phyloP scores from a whole-genome alignment of 148 eudicot genomes.

The Rhododendron mucronatum region DNA sequence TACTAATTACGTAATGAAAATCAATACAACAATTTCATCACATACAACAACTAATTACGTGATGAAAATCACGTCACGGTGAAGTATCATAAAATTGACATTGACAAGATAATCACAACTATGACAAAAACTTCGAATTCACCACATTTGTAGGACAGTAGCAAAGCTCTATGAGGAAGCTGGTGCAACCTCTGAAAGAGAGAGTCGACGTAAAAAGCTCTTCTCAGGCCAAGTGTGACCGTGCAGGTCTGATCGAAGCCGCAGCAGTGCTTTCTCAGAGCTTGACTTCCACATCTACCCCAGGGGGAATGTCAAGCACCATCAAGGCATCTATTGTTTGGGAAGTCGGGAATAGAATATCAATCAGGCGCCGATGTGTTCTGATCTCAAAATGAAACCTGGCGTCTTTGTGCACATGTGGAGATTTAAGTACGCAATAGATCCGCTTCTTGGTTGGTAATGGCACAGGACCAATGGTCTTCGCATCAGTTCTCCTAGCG shows the following conservation, averaged over 20 bases:
- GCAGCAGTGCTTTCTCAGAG: conserved; percentile 38
- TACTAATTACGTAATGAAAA: too few relatives aligned
- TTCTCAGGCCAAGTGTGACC: not conserved
- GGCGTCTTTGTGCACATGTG: conserved; percentile 94
- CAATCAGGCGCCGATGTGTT: conserved; percentile 91
- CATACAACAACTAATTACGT: not conserved
- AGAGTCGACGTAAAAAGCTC: not conserved
- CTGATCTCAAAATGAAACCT: conserved; percentile 96
- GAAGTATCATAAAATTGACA: not conserved
- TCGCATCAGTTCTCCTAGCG: conserved; percentile 78
- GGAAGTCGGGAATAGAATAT: conserved; percentile 88
- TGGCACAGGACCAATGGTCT: conserved; percentile 96
- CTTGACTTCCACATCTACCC: conserved; percentile 97
- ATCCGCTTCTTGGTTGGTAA: conserved; percentile 82
- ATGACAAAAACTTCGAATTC: not conserved
- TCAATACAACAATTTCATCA: too few relatives aligned
- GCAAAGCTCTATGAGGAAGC: not conserved
- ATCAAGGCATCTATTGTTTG: conserved; percentile 92
- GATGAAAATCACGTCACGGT: not conserved
- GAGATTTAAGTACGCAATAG: conserved; percentile 88
- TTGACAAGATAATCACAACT: conserved; percentile 9
- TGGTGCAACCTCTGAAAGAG: not conserved
- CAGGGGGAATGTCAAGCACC: conserved; percentile 97
- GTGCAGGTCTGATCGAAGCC: not conserved
- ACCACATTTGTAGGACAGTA: not conserved